phyloP scores from a whole-genome alignment of 306 rosid genomes.

The Lathyrus sativus region DNA sequence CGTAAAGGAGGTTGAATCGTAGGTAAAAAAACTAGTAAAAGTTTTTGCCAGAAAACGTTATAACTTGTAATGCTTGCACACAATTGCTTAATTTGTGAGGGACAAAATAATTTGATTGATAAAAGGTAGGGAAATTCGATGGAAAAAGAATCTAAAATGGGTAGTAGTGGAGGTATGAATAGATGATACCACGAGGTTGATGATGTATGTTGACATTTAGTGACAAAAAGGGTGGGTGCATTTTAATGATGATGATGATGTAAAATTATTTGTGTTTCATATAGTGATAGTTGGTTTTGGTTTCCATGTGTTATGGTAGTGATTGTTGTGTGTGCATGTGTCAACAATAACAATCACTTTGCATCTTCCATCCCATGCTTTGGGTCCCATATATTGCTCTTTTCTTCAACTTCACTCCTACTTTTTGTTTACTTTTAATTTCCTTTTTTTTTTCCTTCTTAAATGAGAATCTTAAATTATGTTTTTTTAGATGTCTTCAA shows the following conservation, averaged over 20 bases:
- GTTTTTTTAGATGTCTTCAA: not conserved
- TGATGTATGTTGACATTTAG: slow-evolving; percentile 65
- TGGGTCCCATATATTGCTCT: slow-evolving; percentile 41
- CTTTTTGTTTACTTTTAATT: not conserved
- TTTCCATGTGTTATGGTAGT: slow-evolving; percentile 63
- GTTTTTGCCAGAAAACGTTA: not conserved
- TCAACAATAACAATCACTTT: slow-evolving; percentile 18
- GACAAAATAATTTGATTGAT: slow-evolving; percentile 54
- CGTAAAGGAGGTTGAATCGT: too few species aligned
- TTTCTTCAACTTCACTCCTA: slow-evolving; percentile 49
- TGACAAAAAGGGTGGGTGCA: slow-evolving; percentile 58
- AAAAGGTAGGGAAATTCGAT: slow-evolving; percentile 38
- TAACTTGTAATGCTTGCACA: not conserved
- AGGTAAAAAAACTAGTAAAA: not conserved
- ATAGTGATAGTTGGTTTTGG: slow-evolving; percentile 63
- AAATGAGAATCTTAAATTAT: not conserved
- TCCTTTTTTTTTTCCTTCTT: not conserved
- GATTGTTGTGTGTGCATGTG: slow-evolving; percentile 45
- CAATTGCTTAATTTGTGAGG: slow-evolving; percentile 25
- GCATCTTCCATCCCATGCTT: slow-evolving; percentile 47
- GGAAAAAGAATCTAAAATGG: slow-evolving; percentile 23
- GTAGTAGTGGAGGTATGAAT: slow-evolving; percentile 38
- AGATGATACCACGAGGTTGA: slow-evolving; percentile 26
- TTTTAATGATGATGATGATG: slow-evolving; percentile 61
- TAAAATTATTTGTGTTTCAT: slow-evolving; percentile 56